Evolutionary conservation across 192 early-diverging fungal species (phyloP).

Genomic region (Bifiguratus adelaidae): DNA sequence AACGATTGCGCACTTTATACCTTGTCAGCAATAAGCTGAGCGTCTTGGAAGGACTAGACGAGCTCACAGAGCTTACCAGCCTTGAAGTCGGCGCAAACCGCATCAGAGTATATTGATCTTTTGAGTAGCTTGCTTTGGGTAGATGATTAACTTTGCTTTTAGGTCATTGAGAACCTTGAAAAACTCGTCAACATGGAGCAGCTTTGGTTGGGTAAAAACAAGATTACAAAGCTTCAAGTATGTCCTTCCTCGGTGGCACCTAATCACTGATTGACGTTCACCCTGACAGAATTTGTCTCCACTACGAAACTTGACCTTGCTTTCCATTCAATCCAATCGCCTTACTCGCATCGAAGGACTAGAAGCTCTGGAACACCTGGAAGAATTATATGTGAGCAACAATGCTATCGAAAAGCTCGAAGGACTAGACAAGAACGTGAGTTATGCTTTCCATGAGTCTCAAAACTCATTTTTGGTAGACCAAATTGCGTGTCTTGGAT

Average conservation of each 20-base stretch:
- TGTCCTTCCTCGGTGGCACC: background rate
- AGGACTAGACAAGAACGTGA: constrained; percentile 68
- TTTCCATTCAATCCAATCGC: constrained; percentile 85
- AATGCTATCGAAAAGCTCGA: constrained; percentile 75
- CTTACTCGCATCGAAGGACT: constrained; percentile 67
- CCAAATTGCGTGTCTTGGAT: constrained; percentile 70
- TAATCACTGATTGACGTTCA: background rate
- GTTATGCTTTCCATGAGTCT: too few relatives aligned
- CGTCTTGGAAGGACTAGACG: constrained; percentile 62
- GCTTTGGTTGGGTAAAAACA: constrained; percentile 97
- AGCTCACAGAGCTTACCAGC: constrained; percentile 58
- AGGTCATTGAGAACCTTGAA: constrained; percentile 78
- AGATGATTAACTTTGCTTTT: background rate
- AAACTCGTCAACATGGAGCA: constrained; percentile 69
- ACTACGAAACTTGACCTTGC: constrained; percentile 52
- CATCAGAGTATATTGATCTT: constrained; percentile 50
- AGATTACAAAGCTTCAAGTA: constrained; percentile 76
- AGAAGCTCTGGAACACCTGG: constrained; percentile 51
- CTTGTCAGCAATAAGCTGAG: constrained; percentile 93
- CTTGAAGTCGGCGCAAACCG: constrained; percentile 94
- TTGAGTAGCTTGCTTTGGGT: background rate
- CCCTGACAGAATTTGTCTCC: constrained; percentile 39
- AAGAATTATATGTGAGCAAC: constrained; percentile 90
- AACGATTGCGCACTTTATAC: constrained; percentile 63
- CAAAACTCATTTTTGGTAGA: too few relatives aligned